Evolutionary conservation across 2,329 filamentous ascomycete genomes (phyloP).

Genomic region (Ascochyta fabae): DNA sequence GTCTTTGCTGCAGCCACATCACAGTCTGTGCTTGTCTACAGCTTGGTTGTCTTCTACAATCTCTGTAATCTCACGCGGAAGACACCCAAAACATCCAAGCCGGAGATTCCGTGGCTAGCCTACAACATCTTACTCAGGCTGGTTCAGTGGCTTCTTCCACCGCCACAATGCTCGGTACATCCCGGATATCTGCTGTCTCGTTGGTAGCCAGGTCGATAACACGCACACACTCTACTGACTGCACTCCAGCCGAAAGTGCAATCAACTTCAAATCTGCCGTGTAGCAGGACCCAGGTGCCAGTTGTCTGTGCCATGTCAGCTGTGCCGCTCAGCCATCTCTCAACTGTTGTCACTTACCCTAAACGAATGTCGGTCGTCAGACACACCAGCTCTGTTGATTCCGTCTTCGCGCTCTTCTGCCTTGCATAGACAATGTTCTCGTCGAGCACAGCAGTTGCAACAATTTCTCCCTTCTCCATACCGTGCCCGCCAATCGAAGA

Average conservation of each 20-base stretch:
- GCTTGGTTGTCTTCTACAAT: background rate
- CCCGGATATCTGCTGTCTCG: constrained; percentile 77
- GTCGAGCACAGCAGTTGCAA: constrained; percentile 73
- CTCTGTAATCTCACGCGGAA: no score
- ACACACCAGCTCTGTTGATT: constrained; percentile 73
- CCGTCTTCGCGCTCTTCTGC: constrained; percentile 69
- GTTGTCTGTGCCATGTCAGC: constrained; percentile 56
- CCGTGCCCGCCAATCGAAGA: constrained; percentile 49
- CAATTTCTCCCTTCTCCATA: constrained; percentile 43
- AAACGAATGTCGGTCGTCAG: constrained; percentile 76
- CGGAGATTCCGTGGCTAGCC: no score
- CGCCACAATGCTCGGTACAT: constrained; percentile 71
- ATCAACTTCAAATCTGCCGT: constrained; percentile 76
- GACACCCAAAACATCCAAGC: no score
- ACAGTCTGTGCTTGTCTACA: background rate
- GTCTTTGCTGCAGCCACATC: no score
- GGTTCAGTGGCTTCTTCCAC: constrained; percentile 16
- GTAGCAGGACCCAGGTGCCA: constrained; percentile 75
- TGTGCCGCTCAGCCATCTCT: background rate
- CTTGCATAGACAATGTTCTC: constrained; percentile 74
- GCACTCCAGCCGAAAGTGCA: constrained; percentile 68
- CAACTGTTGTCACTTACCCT: constrained; percentile 58
- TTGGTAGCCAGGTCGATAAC: constrained; percentile 76
- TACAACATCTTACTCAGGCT: no score
- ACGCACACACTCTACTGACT: constrained; percentile 74